A percentile compares a stretch with the other conserved stretches of the same genome.
Conservation (phyloP, 495 filamentous ascomycete genomes). For the Aspergillus sparsus region DNA sequence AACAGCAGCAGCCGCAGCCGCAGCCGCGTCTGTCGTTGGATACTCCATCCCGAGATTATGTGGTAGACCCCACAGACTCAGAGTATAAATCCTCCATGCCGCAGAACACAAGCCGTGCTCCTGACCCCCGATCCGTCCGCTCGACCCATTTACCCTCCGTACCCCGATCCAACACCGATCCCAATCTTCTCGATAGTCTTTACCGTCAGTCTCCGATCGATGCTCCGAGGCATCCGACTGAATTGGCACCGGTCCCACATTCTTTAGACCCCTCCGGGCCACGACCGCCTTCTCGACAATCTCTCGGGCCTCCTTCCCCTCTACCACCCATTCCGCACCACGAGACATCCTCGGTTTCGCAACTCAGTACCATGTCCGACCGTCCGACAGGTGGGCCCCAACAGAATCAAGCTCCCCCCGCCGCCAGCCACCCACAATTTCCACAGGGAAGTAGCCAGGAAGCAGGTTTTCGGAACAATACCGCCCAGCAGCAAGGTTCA, state of each 20-base stretch:
- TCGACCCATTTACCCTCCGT: constrained; percentile 24
- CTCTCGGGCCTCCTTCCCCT: constrained; percentile 45
- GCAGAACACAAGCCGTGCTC: constrained; percentile 19
- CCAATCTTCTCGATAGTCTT: constrained; percentile 41
- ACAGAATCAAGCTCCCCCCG: constrained; percentile 23
- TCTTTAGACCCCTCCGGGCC: constrained; percentile 28
- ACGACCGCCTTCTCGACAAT: constrained; percentile 63
- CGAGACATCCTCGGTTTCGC: constrained; percentile 29
- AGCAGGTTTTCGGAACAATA: constrained; percentile 20
- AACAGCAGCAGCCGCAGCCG: constrained; percentile 7
- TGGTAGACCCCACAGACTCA: constrained; percentile 15
- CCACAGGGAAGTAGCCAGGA: constrained; percentile 33
- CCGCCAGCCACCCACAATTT: constrained; percentile 24
- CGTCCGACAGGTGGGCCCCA: constrained; percentile 37
- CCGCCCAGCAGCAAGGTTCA: constrained; percentile 15
- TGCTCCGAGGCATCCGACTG: constrained; percentile 31
- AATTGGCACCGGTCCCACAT: constrained; percentile 26
- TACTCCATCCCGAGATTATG: constrained; percentile 23
- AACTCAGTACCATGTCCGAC: constrained; percentile 26
- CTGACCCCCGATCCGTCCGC: constrained; percentile 22
- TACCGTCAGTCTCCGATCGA: constrained; percentile 44
- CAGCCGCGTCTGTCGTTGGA: constrained; percentile 16
- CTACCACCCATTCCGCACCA: constrained; percentile 23
- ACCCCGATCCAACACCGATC: constrained; percentile 36
- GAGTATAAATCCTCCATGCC: constrained; percentile 33